phyloP scores from a whole-genome alignment of 108 stramenopile genomes.

The Cyclotella cryptica region DNA sequence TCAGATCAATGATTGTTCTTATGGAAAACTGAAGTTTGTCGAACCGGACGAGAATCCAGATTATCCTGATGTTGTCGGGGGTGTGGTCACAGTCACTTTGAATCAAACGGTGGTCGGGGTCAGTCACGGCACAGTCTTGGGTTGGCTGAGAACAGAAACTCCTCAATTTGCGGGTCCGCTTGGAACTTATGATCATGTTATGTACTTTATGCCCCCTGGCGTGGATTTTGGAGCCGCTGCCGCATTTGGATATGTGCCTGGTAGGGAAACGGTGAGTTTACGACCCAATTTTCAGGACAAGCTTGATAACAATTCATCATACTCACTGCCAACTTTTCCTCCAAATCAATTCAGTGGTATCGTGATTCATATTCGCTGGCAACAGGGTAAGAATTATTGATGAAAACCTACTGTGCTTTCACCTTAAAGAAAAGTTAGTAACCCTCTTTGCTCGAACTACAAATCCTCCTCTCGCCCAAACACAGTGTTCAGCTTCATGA shows the following conservation, averaged over 20 bases:
- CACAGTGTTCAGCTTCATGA: not conserved
- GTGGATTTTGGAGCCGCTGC: slow-evolving; percentile 8
- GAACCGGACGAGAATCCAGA: slow-evolving; percentile 1
- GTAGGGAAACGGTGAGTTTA: slow-evolving; percentile 3
- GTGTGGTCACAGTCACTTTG: slow-evolving; percentile 9
- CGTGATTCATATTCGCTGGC: not conserved
- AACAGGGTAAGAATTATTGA: not conserved
- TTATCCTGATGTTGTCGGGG: slow-evolving; percentile 4
- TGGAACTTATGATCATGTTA: slow-evolving; percentile 12
- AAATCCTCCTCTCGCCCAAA: too few relatives aligned
- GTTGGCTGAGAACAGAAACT: not conserved
- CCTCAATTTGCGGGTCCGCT: slow-evolving; percentile 3
- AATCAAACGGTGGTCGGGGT: slow-evolving; percentile 8
- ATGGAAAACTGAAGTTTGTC: too few relatives aligned
- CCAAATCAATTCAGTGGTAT: too few relatives aligned
- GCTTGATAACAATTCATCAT: too few relatives aligned
- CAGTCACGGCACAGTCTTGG: slow-evolving; percentile 9
- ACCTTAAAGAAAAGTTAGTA: not conserved
- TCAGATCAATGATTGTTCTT: slow-evolving; percentile 21
- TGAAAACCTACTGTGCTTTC: not conserved
- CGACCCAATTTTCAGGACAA: too few relatives aligned
- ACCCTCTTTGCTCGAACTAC: too few relatives aligned
- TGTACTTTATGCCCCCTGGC: slow-evolving; percentile 11
- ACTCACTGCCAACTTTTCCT: too few relatives aligned
- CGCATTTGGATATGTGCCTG: slow-evolving; percentile 11